Conservation (phyloP, 2,329 filamentous ascomycete genomes). For the Lizonia empirigonia region DNA sequence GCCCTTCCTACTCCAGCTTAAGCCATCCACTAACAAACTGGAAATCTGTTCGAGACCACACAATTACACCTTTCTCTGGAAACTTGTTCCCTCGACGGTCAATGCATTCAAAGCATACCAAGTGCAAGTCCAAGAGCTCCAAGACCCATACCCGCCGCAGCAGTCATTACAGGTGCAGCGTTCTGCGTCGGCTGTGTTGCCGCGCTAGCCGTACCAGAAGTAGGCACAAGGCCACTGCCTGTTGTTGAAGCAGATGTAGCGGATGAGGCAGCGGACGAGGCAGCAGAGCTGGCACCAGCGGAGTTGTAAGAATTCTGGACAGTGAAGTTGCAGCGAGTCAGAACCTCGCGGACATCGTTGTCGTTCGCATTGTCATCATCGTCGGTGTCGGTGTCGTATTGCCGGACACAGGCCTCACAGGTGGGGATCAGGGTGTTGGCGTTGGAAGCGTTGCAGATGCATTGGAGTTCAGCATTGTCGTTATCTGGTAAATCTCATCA, state of each 20-base stretch:
- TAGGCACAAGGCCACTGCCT: conserved; percentile 4
- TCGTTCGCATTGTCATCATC: conserved; percentile 21
- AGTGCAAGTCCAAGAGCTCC: conserved; percentile 28
- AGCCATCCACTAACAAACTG: not conserved
- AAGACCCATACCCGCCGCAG: conserved; percentile 27
- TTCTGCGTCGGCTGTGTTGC: conserved; percentile 3
- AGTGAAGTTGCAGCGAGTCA: conserved; percentile 38
- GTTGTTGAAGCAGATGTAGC: not conserved
- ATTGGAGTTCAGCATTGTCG: conserved; percentile 32
- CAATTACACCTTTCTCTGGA: not conserved
- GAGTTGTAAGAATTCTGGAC: conserved; percentile 31
- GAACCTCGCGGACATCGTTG: conserved; percentile 38
- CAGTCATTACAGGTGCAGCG: conserved; percentile 22
- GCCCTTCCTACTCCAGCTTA: not conserved
- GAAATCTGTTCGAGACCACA: too few relatives aligned
- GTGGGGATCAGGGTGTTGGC: conserved; percentile 32
- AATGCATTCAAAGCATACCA: conserved; percentile 22
- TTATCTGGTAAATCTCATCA: conserved; percentile 18
- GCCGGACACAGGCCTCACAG: conserved; percentile 40
- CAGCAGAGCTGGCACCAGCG: conserved; percentile 18
- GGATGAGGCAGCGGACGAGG: conserved; percentile 7
- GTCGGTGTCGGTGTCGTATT: conserved; percentile 28
- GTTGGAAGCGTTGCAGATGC: conserved; percentile 37
- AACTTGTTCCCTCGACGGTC: not conserved
- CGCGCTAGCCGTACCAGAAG: conserved; percentile 14